Conservation (phyloP, 1,284 basidiomycete genomes). For the Puccinia novopanici region DNA sequence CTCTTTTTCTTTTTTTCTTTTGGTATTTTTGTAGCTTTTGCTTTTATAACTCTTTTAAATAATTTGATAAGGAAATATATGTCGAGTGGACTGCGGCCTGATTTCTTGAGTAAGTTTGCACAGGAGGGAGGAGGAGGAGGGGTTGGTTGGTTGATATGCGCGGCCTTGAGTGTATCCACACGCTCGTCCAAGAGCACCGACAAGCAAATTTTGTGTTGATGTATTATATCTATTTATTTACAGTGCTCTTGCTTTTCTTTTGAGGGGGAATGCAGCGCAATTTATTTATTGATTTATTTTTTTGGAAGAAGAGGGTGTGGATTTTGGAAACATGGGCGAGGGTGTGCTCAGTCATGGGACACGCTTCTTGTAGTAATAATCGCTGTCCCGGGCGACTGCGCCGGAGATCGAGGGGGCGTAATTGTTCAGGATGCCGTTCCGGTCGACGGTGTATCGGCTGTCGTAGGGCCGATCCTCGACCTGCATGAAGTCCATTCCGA, state of each 20-base stretch:
- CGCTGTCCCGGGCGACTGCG: not conserved
- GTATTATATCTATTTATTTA: too few relatives aligned
- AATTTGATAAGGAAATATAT: not conserved
- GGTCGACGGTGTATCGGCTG: conserved; percentile 23
- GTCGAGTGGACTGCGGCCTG: too few relatives aligned
- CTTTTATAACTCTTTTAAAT: not conserved
- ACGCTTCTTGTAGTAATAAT: conserved; percentile 25
- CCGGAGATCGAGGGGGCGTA: not conserved
- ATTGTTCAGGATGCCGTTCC: conserved; percentile 18
- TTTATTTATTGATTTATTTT: too few relatives aligned
- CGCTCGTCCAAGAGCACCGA: too few relatives aligned
- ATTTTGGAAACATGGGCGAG: not conserved
- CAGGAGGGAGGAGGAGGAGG: too few relatives aligned
- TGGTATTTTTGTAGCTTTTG: too few relatives aligned
- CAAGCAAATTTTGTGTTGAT: too few relatives aligned
- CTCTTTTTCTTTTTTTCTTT: not conserved
- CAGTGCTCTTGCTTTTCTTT: too few relatives aligned
- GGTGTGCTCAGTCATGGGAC: not conserved
- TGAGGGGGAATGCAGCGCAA: too few relatives aligned
- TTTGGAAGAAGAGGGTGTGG: not conserved
- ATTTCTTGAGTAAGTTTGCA: too few relatives aligned
- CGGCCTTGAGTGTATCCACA: too few relatives aligned
- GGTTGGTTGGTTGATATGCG: too few relatives aligned
- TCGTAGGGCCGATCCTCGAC: conserved; percentile 33
- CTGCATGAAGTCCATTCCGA: conserved; percentile 22